A percentile compares a stretch with the other conserved stretches of the same genome.
These are phyloP conservation scores for Xanthoconium stramineum DNA, from an alignment of 768 basidiomycete genomes.

Conservation along the genomic window DNA sequence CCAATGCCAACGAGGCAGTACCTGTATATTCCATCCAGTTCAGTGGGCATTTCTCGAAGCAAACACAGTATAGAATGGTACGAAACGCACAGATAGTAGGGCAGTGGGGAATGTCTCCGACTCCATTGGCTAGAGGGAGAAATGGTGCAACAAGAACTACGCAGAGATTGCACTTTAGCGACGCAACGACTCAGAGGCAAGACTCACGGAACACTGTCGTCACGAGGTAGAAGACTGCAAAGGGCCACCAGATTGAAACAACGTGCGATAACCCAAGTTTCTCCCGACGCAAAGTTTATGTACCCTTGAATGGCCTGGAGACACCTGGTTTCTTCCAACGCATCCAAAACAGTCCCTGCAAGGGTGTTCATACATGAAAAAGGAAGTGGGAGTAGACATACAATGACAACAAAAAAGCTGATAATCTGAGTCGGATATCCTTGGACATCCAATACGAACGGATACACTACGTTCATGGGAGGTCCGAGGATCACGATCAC, in stretches of 20 bases:
- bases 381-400: too few relatives aligned
- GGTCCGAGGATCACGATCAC: too few relatives aligned
- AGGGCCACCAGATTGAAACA: not conserved
- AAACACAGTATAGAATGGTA: constrained; percentile 31
- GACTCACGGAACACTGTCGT: not conserved
- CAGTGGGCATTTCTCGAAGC: too few relatives aligned
- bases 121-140: constrained; percentile 48
- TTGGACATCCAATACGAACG: too few relatives aligned
- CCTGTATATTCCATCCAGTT: too few relatives aligned
- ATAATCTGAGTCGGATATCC: too few relatives aligned
- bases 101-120: constrained; percentile 61
- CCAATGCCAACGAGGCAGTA: too few relatives aligned
- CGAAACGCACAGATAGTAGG: constrained; percentile 50
- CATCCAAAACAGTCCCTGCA: too few relatives aligned
- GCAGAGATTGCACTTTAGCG: not conserved
- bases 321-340: constrained; percentile 40
- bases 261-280: not conserved
- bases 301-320: not conserved
- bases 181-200: not conserved
- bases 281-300: constrained; percentile 10
- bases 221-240: not conserved
- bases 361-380: too few relatives aligned
- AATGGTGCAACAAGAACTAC: constrained; percentile 55
- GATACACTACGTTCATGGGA: too few relatives aligned
- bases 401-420: too few relatives aligned